These are phyloP conservation scores for Begonia peltatifolia DNA, from an alignment of 306 rosid genomes.

Conservation along the genomic window DNA sequence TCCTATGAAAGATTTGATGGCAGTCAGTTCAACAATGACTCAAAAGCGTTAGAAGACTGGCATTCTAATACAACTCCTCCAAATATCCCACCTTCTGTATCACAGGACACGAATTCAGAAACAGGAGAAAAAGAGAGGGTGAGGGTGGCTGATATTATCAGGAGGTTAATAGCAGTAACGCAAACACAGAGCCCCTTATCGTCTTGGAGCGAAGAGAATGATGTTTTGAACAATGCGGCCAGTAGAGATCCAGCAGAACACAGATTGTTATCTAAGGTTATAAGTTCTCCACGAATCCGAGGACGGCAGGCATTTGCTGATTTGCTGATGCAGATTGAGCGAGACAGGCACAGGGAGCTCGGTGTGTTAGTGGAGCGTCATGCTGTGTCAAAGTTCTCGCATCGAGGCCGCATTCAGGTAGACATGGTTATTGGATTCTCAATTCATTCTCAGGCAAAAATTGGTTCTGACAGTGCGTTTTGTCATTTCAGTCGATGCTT, in stretches of 20 bases:
- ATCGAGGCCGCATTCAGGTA: conserved; percentile 86
- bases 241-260: conserved; percentile 15
- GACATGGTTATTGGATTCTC: not conserved
- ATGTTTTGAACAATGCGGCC: conserved; percentile 20
- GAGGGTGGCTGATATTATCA: conserved; percentile 56
- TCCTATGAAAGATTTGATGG: conserved; percentile 20
- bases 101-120: conserved; percentile 21
- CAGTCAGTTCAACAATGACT: conserved; percentile 13
- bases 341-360: conserved; percentile 56
- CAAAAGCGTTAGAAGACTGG: conserved; percentile 21
- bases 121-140: conserved; percentile 40
- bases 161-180: conserved; percentile 28
- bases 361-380: conserved; percentile 27
- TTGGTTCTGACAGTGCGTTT: not conserved
- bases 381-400: conserved; percentile 58
- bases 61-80: conserved; percentile 18
- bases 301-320: conserved; percentile 69
- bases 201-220: conserved; percentile 20
- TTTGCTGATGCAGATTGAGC: conserved; percentile 54
- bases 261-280: conserved; percentile 11
- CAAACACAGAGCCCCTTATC: conserved; percentile 12
- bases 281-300: conserved; percentile 31
- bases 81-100: conserved; percentile 19
- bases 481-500: conserved; percentile 40
- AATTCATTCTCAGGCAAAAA: not conserved